Evolutionary conservation across 805 yeast genomes (phyloP).

Genomic region (Ogataea zsoltii): DNA sequence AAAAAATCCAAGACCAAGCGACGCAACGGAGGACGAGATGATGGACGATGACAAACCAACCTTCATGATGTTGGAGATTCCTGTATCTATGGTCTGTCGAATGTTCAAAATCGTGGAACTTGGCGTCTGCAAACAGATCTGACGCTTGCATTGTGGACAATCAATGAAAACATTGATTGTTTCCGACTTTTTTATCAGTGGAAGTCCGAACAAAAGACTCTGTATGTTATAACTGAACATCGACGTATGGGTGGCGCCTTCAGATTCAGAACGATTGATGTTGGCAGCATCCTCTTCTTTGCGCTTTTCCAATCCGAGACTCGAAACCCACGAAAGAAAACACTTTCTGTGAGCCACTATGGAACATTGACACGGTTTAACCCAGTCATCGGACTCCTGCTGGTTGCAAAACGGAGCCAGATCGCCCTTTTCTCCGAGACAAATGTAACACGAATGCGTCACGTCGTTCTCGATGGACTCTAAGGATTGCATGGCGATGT

Average conservation of each 20-base stretch:
- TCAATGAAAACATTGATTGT: conserved; percentile 25
- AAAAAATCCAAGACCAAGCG: conserved; percentile 23
- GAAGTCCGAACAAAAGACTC: conserved; percentile 19
- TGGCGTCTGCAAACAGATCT: conserved; percentile 30
- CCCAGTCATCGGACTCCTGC: conserved; percentile 39
- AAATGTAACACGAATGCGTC: conserved; percentile 28
- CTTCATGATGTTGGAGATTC: conserved; percentile 20
- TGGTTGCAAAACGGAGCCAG: conserved; percentile 34
- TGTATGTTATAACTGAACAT: conserved; percentile 18
- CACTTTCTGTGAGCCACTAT: conserved; percentile 47
- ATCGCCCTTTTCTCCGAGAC: conserved; percentile 33
- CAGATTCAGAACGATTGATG: conserved; percentile 1
- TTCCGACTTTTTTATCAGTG: conserved; percentile 21
- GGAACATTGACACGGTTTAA: conserved; percentile 46
- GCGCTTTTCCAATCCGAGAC: conserved; percentile 28
- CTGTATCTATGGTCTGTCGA: conserved; percentile 12
- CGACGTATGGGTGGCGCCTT: conserved; percentile 9
- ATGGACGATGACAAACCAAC: conserved; percentile 20
- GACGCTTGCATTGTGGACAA: conserved; percentile 41
- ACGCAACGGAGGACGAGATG: conserved; percentile 22
- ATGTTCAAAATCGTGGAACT: conserved; percentile 21
- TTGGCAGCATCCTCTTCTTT: conserved; percentile 9
- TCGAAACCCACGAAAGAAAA: conserved; percentile 42
- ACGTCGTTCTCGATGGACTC: conserved; percentile 12
- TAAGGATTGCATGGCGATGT: conserved; percentile 21